phyloP scores from a whole-genome alignment of 352 stramenopile genomes.

The Phytophthora fragariaefolia region DNA sequence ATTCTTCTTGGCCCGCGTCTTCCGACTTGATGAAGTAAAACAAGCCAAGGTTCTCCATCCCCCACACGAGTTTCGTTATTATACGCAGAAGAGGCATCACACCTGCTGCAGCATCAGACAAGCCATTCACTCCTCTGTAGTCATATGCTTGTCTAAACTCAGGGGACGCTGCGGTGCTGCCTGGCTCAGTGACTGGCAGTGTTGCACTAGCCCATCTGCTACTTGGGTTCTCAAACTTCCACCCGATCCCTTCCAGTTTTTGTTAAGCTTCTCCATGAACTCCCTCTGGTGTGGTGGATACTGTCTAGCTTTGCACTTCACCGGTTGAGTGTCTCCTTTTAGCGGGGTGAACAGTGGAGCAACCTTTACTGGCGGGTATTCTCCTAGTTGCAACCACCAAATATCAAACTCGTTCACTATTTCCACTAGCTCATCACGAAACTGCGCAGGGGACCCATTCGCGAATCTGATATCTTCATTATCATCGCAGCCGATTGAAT shows the following conservation, averaged over 20 bases:
- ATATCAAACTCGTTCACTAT: constrained; percentile 2
- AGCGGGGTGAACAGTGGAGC: neutral
- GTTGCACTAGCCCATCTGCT: neutral
- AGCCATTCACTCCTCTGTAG: neutral
- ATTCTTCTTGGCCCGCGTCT: no score
- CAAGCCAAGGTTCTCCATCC: constrained; percentile 6
- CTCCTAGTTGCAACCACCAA: neutral
- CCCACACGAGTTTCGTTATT: neutral
- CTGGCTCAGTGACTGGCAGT: neutral
- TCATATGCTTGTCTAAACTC: neutral
- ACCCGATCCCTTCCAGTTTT: neutral
- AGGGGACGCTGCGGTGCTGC: neutral
- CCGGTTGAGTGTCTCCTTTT: neutral
- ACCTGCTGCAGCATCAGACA: neutral
- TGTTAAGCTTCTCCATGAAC: neutral
- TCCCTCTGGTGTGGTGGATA: neutral
- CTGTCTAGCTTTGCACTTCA: neutral
- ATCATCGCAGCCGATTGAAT: constrained; percentile 1
- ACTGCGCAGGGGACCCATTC: neutral
- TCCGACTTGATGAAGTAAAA: constrained; percentile 6
- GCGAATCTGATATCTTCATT: neutral
- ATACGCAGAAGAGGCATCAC: neutral
- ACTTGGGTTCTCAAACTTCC: neutral
- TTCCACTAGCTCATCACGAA: neutral
- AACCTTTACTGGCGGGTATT: neutral